Base-by-base conservation (phyloP, 108 stramenopile species). In the Schizochytrium sp. region DNA sequence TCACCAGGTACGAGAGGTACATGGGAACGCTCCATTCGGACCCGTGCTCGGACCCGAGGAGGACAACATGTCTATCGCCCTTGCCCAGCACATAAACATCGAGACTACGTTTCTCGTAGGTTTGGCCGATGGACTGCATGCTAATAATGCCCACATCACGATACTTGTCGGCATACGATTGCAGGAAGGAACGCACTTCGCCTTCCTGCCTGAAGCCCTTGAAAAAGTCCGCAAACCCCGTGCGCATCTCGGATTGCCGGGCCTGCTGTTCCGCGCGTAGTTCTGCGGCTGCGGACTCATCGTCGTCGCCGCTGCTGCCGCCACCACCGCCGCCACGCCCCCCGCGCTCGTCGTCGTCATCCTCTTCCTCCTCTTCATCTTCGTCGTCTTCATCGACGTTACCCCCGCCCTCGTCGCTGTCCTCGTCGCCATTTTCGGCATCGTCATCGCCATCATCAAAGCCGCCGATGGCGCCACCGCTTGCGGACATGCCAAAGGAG, bases 11-110 rank as follows among this genome's bases (percentile, higher is more conserved):
- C 76, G 76, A 21, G 12, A 83, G 51, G 51, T 83, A 83, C 76
- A 83, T 53, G n/a, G 76, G 76, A 12, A 83, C 76, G n/a, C 48
- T 53, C 76, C 76, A 83, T 45, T 83, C 76, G 6, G 48, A 83
- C 14, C 76, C 76, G 51, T 83, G 76, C 51, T 83, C 76, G 48
- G 76, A 83, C n/a, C 76, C 76, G 16, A 83, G 45, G 23, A 83
- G 14, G 25, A 83, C 76, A 34, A 83, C 28, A 4, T 83, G 76
- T 12, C 51, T 12, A 23, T 47, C 45, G 45, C 76, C 51, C 76
- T 83, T 83, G 4, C 76, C 76, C 6, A 83, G 45, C 16, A 83
- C 76, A 34, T 83, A 83, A 4, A 23, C 45, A 12, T 53, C 48
- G 43, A 83, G 10, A 23, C 28, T 53, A 18, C 76, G 45, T 18